Percentiles rank a stretch among this genome's conserved stretches.
phyloP scores from a whole-genome alignment of 73 alveolate genomes.

The Paramecium pentaurelia region DNA sequence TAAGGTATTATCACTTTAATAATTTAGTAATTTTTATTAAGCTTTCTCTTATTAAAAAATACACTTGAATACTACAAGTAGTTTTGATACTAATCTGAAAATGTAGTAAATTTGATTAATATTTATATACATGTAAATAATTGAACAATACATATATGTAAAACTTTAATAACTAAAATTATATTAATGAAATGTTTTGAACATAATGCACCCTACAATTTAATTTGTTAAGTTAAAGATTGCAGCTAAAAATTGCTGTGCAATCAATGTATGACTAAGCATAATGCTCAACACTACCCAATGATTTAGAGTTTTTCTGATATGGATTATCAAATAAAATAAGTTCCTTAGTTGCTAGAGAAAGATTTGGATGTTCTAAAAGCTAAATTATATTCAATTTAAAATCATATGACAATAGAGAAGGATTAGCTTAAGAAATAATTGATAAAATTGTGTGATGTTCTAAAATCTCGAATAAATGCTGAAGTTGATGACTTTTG shows the following conservation, averaged over 20 bases:
- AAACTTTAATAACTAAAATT: background rate
- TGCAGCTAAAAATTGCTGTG: background rate
- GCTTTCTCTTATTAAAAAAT: no score
- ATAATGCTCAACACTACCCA: background rate
- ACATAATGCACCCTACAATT: background rate
- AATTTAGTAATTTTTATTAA: no score
- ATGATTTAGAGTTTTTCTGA: background rate
- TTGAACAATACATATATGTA: background rate
- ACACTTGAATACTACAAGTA: no score
- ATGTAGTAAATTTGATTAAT: no score
- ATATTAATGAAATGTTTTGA: background rate
- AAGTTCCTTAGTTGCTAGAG: background rate
- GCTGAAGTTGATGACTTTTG: slow-evolving; percentile 24
- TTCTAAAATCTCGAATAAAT: background rate
- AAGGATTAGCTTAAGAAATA: background rate
- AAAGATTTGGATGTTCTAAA: background rate
- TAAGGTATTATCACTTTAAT: no score
- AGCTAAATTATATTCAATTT: background rate
- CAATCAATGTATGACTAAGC: background rate
- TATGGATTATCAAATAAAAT: background rate
- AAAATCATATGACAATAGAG: background rate
- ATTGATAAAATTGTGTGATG: background rate
- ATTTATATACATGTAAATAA: no score
- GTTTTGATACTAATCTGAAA: no score
- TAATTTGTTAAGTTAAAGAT: background rate